phyloP scores from a whole-genome alignment of 2,329 filamentous ascomycete species.

The Cercospora zeina region DNA sequence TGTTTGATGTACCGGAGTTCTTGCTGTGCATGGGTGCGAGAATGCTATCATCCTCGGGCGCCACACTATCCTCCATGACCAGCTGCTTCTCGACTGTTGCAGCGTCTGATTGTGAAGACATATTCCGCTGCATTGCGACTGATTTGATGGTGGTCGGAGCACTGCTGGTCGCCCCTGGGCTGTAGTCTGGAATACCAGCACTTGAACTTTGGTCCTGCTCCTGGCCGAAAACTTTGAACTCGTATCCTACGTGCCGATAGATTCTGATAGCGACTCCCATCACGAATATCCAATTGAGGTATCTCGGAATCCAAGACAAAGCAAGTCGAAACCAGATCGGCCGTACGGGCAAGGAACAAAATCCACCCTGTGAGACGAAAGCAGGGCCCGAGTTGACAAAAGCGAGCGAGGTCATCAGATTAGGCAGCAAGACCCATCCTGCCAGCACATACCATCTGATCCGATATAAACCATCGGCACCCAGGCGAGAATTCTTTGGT shows the following conservation, averaged over 20 bases:
- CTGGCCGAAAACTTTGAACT: constrained; percentile 45
- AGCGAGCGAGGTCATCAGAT: constrained; percentile 61
- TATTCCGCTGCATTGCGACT: constrained; percentile 16
- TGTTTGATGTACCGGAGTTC: neutral
- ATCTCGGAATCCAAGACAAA: constrained; percentile 72
- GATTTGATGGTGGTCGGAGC: constrained; percentile 10
- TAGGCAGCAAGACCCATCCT: constrained; percentile 59
- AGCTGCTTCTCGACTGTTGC: constrained; percentile 26
- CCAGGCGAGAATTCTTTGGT: constrained; percentile 45
- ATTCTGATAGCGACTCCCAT: constrained; percentile 66
- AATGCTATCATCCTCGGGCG: constrained; percentile 31
- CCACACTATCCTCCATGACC: constrained; percentile 25
- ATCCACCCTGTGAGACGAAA: constrained; percentile 65
- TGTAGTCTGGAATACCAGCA: constrained; percentile 18
- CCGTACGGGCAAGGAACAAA: constrained; percentile 67
- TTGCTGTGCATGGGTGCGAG: neutral
- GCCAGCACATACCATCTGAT: constrained; percentile 63
- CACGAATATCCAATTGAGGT: constrained; percentile 66
- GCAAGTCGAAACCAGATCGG: constrained; percentile 69
- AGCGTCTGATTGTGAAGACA: constrained; percentile 23
- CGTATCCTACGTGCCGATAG: constrained; percentile 64
- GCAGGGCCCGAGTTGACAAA: constrained; percentile 59
- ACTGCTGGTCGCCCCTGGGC: constrained; percentile 6
- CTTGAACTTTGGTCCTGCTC: constrained; percentile 34
- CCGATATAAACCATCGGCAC: constrained; percentile 66